Evolutionary conservation across 345 rosid species (phyloP).

Genomic region (Euphorbia tirucalli): DNA sequence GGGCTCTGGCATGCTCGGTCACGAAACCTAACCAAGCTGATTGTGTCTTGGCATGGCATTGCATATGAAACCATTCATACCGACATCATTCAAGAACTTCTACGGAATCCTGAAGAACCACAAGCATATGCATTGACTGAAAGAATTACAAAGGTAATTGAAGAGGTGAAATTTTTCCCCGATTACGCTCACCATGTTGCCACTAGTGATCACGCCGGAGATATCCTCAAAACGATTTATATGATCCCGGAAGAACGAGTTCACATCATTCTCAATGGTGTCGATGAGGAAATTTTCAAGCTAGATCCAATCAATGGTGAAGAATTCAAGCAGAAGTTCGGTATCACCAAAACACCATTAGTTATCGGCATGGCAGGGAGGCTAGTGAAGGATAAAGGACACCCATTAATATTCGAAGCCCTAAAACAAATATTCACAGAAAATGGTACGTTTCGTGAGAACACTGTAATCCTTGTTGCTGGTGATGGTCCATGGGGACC

Average conservation of each 20-base stretch:
- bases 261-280: slow-evolving; percentile 82
- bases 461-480: slow-evolving; percentile 59
- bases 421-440: slow-evolving; percentile 59
- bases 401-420: slow-evolving; percentile 74
- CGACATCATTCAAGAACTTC: slow-evolving; percentile 80
- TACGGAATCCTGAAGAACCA: slow-evolving; percentile 55
- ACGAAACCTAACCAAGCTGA: slow-evolving; percentile 52
- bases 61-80: slow-evolving; percentile 90
- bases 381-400: slow-evolving; percentile 86
- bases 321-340: slow-evolving; percentile 49
- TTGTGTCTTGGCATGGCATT: slow-evolving; percentile 88
- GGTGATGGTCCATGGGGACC: slow-evolving; percentile 94
- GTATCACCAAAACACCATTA: slow-evolving; percentile 43
- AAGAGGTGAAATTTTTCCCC: slow-evolving; percentile 86
- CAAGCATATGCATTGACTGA: slow-evolving; percentile 50
- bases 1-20: slow-evolving; percentile 86
- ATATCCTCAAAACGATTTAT: slow-evolving; percentile 76
- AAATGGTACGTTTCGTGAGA: slow-evolving; percentile 44
- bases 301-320: slow-evolving; percentile 48
- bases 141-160: slow-evolving; percentile 59
- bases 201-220: slow-evolving; percentile 91
- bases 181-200: slow-evolving; percentile 84
- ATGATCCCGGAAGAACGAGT: slow-evolving; percentile 95
- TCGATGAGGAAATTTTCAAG: slow-evolving; percentile 65
- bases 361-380: slow-evolving; percentile 88